Evolutionary conservation across 495 filamentous ascomycete genomes (phyloP).

Genomic region (Thozetella sp.): DNA sequence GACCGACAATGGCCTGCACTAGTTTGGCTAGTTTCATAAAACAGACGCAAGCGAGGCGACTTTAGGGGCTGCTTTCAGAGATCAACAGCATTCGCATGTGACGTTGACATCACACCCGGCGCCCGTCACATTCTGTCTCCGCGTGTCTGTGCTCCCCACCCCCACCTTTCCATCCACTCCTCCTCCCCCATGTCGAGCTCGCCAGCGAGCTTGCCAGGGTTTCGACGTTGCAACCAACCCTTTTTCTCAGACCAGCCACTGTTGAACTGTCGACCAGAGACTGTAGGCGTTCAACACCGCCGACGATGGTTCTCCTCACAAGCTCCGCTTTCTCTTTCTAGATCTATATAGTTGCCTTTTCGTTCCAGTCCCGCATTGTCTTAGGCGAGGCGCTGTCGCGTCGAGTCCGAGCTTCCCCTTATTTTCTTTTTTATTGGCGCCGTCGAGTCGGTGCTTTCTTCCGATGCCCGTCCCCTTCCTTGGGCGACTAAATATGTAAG

Average conservation of each 20-base stretch:
- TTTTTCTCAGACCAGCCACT: too few relatives aligned
- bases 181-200: neutral
- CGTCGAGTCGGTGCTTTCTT: constrained; percentile 10
- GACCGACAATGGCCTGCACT: too few relatives aligned
- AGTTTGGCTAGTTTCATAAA: too few relatives aligned
- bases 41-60: neutral
- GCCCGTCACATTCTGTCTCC: neutral
- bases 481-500: constrained; percentile 75
- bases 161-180: neutral
- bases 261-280: too few relatives aligned
- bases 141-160: neutral
- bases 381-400: neutral
- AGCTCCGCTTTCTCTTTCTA: too few relatives aligned
- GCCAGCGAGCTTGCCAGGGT: neutral
- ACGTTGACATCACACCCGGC: constrained; percentile 16
- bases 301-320: neutral
- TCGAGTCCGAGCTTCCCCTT: neutral
- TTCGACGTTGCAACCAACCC: constrained; percentile 3
- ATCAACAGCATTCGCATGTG: constrained; percentile 12
- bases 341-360: too few relatives aligned
- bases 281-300: constrained; percentile 15
- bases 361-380: neutral
- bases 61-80: neutral
- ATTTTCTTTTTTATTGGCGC: neutral
- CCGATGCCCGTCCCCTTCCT: constrained; percentile 83